Base-by-base conservation (phyloP, 257 asterid species). In the Lavandula angustifolia region DNA sequence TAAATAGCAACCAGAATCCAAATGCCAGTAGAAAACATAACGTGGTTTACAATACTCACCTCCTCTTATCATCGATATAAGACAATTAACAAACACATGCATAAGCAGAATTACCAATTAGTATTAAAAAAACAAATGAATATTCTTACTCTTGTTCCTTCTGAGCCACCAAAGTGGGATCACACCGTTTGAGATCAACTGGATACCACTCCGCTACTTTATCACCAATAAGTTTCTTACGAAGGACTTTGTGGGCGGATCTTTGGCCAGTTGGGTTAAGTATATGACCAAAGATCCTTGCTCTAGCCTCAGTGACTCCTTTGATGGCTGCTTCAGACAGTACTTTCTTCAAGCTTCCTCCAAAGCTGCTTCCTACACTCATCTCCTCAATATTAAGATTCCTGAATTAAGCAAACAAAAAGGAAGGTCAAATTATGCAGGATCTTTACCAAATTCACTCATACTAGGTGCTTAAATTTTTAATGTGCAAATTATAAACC, bases 211-310 rank as follows among this genome's bases (percentile, higher is more conserved):
- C 71, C 0, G 95, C 81, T 6, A 89, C 87, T 79, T 85, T 89
- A 14, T 89, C 92, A 17, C 99, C 97, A 7, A 92, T 85, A n/a
- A 92, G 90, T 80, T 92, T 92, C 82, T 89, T 92, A 43, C 95
- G 87, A 44, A 92, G 72, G 32, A 92, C 48, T 72, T 92, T 92
- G 76, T 92, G 97, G 32, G 95, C 55, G 48, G 99, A 92, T 71
- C 85, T 70, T 72, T 82, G 80, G 41, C 99, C 96, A 1, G 85
- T 76, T 4, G 95, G 94, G 64, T 87, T 92, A 52, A 92, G 84
- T 59, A 87, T 75, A 52, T 92, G 97, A 35, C 99, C 97, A 54
- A 89, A 89, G 72, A 92, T 89, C 80, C 80, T 81, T 43, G 95
- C 96, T 70, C 95, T 84, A 43, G 97, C 97, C 76, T 89, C 96